Base-by-base conservation (phyloP, 495 filamentous ascomycete genomes). In the Tuber umbilicatum region DNA sequence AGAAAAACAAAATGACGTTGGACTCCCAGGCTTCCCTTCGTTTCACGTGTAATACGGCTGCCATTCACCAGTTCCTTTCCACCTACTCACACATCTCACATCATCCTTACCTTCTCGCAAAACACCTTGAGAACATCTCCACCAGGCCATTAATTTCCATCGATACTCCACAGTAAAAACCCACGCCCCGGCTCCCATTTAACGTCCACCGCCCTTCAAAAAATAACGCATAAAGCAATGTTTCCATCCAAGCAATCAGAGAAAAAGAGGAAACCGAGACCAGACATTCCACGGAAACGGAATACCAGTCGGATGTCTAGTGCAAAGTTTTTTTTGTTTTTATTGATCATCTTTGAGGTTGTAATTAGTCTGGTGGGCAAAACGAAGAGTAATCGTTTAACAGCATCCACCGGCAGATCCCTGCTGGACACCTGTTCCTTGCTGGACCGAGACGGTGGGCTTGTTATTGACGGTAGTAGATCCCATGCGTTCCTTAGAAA, bases 391-490 rank as follows among this genome's bases (percentile, higher is more conserved):
- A 73, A 73, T 75, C 76, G 74, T 87, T 86, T 97, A 99, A 87
- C 95, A 99, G 89, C 95, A 99, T 80, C 94, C 93, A 80, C 92
- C 90, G 78, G 89, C 91, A 73, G 92, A 93, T 80, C 92, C 92
- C 84, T 91, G 94, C 84, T 95, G 92, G 80, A 98, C 94, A 82
- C 94, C 93, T 84, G 95, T 93, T 80, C 96, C 96, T 83, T 92
- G 91, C 69, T 92, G 90, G 77, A 99, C 95, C 81, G 96, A 93
- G 82, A 99, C 93, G 75, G 93, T 97, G 72, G 94, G 93, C 87
- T 99, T 99, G 87, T 96, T 97, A 87, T 98, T 97, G 74, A 93
- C 94, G 38, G 94, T 92, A 75, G 89, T 88, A 75, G 93, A 97
- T 81, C 95, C 95, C 95, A 98, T 98, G 79, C 96, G 91, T 86